phyloP scores from a whole-genome alignment of 2,329 filamentous ascomycete species.

The Thermothelomyces thermophilus region DNA sequence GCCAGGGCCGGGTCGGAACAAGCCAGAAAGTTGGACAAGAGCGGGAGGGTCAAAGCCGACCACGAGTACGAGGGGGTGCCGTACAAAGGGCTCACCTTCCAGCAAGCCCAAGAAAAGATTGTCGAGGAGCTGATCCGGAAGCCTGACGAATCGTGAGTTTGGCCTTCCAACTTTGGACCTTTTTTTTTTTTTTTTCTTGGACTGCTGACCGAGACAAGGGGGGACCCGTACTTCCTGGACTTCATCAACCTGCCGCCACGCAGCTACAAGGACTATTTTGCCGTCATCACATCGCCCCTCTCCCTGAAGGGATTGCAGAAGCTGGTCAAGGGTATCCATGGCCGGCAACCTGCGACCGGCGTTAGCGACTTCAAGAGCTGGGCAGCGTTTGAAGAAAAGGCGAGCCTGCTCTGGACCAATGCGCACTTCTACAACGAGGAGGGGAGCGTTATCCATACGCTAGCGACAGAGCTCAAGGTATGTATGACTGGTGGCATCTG shows the following conservation, averaged over 20 bases:
- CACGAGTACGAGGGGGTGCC: constrained; percentile 49
- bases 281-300: constrained; percentile 72
- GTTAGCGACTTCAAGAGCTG: constrained; percentile 70
- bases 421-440: constrained; percentile 89
- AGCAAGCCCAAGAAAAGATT: constrained; percentile 81
- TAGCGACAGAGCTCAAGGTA: constrained; percentile 77
- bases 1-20: constrained; percentile 31
- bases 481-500: constrained; percentile 5
- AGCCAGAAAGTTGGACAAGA: constrained; percentile 26
- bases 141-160: constrained; percentile 55
- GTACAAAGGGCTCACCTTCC: constrained; percentile 69
- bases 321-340: constrained; percentile 64
- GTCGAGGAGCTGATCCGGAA: constrained; percentile 67
- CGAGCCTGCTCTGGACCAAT: constrained; percentile 79
- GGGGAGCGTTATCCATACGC: constrained; percentile 71
- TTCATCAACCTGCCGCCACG: constrained; percentile 75
- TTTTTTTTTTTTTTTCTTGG: no score
- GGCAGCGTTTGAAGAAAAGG: constrained; percentile 72
- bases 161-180: neutral
- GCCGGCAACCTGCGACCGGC: constrained; percentile 57
- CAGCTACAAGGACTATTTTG: constrained; percentile 76
- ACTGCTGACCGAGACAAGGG: constrained; percentile 32
- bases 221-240: constrained; percentile 62
- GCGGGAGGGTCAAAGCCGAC: constrained; percentile 37
- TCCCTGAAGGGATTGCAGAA: constrained; percentile 74